Evolutionary conservation across 2,329 filamentous ascomycete genomes (phyloP).

Genomic region (Cadophora sp.): DNA sequence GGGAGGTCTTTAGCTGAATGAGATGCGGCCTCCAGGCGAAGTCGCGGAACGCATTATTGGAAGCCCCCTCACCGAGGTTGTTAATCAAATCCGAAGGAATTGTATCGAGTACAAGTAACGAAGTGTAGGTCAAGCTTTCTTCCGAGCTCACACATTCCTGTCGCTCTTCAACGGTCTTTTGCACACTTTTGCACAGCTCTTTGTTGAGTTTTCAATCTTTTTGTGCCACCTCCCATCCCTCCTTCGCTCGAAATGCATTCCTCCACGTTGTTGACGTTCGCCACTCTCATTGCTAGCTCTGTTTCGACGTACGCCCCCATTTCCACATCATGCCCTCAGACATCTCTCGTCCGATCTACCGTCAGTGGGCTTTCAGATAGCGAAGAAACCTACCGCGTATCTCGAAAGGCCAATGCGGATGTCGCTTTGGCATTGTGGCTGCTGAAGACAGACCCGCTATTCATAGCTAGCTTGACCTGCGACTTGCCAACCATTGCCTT

Average conservation of each 20-base stretch:
- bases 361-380: slow-evolving; percentile 26
- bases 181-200: no score
- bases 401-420: slow-evolving; percentile 27
- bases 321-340: slow-evolving; percentile 23
- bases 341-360: slow-evolving; percentile 21
- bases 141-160: background rate
- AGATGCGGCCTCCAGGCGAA: no score
- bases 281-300: slow-evolving; percentile 4
- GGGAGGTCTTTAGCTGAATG: no score
- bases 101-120: no score
- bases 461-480: slow-evolving; percentile 6
- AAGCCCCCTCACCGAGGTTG: no score
- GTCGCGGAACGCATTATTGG: no score
- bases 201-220: no score
- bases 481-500: slow-evolving; percentile 38
- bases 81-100: no score
- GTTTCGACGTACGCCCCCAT: slow-evolving; percentile 23
- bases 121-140: no score
- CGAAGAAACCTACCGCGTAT: slow-evolving; percentile 23
- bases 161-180: slow-evolving; percentile 3
- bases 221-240: background rate
- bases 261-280: slow-evolving; percentile 3
- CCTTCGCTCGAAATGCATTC: background rate
- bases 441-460: slow-evolving; percentile 15
- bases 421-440: slow-evolving; percentile 23